Evolutionary conservation across 1,139 yeast genomes (phyloP).

Genomic region (Protomyces inundatus): DNA sequence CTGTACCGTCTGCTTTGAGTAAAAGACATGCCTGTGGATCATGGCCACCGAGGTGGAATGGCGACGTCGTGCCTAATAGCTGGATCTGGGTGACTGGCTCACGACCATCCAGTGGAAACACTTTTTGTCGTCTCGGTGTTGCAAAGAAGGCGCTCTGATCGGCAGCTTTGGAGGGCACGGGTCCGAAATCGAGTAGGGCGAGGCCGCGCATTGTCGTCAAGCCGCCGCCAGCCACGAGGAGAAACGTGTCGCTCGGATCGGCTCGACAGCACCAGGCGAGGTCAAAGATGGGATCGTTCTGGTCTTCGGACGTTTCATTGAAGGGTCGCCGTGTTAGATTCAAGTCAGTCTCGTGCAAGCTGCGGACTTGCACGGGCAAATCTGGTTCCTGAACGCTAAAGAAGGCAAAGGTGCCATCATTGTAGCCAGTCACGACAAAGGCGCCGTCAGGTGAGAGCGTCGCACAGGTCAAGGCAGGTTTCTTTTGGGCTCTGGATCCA

Average conservation of each 20-base stretch:
- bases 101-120: constrained; percentile 50
- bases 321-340: constrained; percentile 46
- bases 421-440: constrained; percentile 71
- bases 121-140: constrained; percentile 54
- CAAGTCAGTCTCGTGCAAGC: constrained; percentile 59
- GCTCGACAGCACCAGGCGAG: constrained; percentile 66
- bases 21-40: constrained; percentile 59
- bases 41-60: constrained; percentile 63
- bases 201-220: constrained; percentile 51
- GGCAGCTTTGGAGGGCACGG: constrained; percentile 70
- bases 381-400: constrained; percentile 86
- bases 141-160: constrained; percentile 75
- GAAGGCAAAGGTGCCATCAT: constrained; percentile 76
- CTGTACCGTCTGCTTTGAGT: constrained; percentile 55
- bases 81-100: constrained; percentile 45
- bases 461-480: constrained; percentile 56
- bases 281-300: constrained; percentile 43
- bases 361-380: constrained; percentile 63
- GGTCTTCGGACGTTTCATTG: constrained; percentile 22
- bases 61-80: constrained; percentile 53
- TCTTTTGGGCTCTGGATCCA: constrained; percentile 47
- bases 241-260: constrained; percentile 66
- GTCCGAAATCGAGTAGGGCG: constrained; percentile 69
- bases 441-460: constrained; percentile 91
- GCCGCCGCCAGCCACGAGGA: constrained; percentile 65